A percentile compares a stretch with the other conserved stretches of the same genome.
Conservation (phyloP, 2,329 filamentous ascomycete species). For the Coleophoma cylindrospora region DNA sequence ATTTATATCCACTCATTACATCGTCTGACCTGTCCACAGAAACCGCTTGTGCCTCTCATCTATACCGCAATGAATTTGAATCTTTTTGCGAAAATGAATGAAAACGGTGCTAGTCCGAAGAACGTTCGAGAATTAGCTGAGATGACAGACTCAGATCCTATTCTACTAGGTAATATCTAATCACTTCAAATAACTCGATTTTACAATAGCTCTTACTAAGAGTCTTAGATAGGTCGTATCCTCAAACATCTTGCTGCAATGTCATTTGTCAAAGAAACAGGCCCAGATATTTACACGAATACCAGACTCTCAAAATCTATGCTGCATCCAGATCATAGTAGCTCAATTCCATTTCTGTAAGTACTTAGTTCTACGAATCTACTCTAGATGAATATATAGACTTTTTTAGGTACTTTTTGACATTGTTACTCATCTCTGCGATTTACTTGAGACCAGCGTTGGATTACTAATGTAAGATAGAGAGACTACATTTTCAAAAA, state of each 20-base stretch:
- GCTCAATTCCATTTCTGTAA: no score
- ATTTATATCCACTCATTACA: not conserved
- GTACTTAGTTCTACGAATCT: no score
- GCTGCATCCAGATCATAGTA: not conserved
- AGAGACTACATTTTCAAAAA: no score
- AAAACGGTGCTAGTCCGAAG: not conserved
- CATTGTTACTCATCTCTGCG: no score
- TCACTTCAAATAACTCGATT: no score
- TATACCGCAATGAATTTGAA: not conserved
- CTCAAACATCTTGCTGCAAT: not conserved
- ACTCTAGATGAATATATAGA: no score
- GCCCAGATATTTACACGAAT: not conserved
- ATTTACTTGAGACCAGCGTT: no score
- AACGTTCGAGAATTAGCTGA: not conserved
- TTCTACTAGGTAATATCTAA: not conserved
- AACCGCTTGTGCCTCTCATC: no score
- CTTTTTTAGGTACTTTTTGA: no score
- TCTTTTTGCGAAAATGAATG: not conserved
- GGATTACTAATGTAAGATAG: no score
- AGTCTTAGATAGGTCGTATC: not conserved
- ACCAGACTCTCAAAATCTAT: not conserved
- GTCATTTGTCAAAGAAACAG: not conserved
- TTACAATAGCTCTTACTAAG: no score
- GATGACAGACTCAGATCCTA: not conserved
- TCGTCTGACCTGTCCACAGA: no score